These are phyloP conservation scores for Solanum hybrid DNA, from an alignment of 305 asterid species.

Conservation along the genomic window DNA sequence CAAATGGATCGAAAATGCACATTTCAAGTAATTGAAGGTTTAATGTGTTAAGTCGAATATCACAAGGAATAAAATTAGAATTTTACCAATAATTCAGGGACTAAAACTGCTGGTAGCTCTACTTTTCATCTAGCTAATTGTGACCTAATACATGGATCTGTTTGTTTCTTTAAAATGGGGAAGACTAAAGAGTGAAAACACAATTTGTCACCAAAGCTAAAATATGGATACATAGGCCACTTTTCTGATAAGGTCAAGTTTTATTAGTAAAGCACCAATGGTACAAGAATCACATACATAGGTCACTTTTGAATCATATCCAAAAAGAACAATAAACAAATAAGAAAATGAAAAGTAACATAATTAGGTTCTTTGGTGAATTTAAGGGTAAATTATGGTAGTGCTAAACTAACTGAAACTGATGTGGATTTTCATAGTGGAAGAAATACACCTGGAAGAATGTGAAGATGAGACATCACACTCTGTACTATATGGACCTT, in stretches of 20 bases:
- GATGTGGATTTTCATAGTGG: neutral
- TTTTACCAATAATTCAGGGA: neutral
- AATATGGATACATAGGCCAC: neutral
- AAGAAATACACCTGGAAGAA: neutral
- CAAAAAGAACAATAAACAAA: neutral
- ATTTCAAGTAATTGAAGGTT: neutral
- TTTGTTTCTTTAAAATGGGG: neutral
- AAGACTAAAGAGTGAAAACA: neutral
- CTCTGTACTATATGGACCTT: neutral
- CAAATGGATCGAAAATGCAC: neutral
- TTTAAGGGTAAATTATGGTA: neutral
- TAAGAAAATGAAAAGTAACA: neutral
- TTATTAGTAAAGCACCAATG: neutral
- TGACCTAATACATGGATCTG: neutral
- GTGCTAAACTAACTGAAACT: neutral
- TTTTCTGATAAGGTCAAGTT: neutral
- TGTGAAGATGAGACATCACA: conserved; percentile 1
- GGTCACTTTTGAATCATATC: neutral
- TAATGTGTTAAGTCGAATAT: neutral
- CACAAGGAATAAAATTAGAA: neutral
- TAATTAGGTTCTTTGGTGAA: neutral
- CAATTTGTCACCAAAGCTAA: neutral
- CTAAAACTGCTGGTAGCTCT: neutral
- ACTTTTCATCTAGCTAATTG: neutral
- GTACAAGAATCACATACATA: neutral